These are phyloP conservation scores for Hibiscus mutabilis DNA, from an alignment of 345 rosid genomes.

Conservation along the genomic window DNA sequence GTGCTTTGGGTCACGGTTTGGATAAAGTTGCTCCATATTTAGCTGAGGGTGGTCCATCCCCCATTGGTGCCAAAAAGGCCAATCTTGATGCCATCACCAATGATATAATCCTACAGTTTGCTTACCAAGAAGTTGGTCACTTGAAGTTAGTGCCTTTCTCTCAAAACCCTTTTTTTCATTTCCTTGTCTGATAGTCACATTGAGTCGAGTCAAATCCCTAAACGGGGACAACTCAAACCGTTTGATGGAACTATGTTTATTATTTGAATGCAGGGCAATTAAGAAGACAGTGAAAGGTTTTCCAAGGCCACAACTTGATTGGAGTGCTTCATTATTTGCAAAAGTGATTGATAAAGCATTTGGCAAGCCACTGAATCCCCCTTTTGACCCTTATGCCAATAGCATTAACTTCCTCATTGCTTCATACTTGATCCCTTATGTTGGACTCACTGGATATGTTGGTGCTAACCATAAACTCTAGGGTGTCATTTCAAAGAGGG, in stretches of 20 bases:
- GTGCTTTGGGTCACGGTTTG: slow-evolving; percentile 64
- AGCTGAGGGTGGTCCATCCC: slow-evolving; percentile 68
- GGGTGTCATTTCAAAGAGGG: slow-evolving; percentile 41
- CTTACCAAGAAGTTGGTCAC: slow-evolving; percentile 89
- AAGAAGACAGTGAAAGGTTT: slow-evolving; percentile 58
- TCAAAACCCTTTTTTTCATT: not conserved
- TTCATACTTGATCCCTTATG: slow-evolving; percentile 70
- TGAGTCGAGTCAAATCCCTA: too few relatives aligned
- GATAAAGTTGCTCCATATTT: slow-evolving; percentile 59
- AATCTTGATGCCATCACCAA: slow-evolving; percentile 43
- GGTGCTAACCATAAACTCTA: slow-evolving; percentile 70
- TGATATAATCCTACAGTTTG: slow-evolving; percentile 70
- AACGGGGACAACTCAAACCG: too few relatives aligned
- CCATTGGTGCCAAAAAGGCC: slow-evolving; percentile 59
- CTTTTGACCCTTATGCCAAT: slow-evolving; percentile 65
- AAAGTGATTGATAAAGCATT: slow-evolving; percentile 46
- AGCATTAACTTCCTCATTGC: slow-evolving; percentile 59
- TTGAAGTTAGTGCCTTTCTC: slow-evolving; percentile 33
- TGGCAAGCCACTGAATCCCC: slow-evolving; percentile 42
- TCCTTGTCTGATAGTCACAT: too few relatives aligned
- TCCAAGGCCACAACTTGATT: slow-evolving; percentile 68
- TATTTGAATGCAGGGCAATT: slow-evolving; percentile 45
- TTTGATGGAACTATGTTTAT: slow-evolving; percentile 5
- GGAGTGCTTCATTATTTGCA: slow-evolving; percentile 53
- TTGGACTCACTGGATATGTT: slow-evolving; percentile 76